Evolutionary conservation across 768 basidiomycete genomes (phyloP), one percentile per base, ranked within the genome.

Genomic region (Astraeus odoratus): DNA sequence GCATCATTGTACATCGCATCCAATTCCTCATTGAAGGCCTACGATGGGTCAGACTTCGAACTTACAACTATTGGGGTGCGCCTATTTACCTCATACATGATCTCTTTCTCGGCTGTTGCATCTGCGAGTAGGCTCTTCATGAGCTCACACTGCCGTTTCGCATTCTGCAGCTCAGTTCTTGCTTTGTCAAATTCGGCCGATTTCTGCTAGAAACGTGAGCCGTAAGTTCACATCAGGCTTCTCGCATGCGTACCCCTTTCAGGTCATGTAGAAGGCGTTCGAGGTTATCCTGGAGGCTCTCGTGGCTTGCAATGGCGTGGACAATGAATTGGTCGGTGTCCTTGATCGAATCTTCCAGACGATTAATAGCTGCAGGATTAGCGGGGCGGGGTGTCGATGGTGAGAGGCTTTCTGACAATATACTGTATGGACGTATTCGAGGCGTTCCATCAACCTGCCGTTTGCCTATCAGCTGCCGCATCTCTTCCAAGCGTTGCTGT

Each of bases 21-120:
- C 25, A 96, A 73, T 60, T 95, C 92, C 58, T 92, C 90, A 60
- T 96, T 95, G 68, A 96, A 94, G 3, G 89, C 86, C 91, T 94
- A 50, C 33, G 41, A 35, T 41, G 25, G n/a, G 44, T 44, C 39
- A 24, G 54, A 29, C 23, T 9, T 38, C 31, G 24, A 29, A 1
- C 27, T 36, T 15, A 33, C 34, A 1, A 13, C 52, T 44, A 18
- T 20, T 23, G 22, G 22, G n/a, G 26, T 25, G 20, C n/a, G 16
- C 6, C 19, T 19, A 58, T 75, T 55, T 33, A 92, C 91, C 73
- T 92, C 86, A 52, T 93, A 94, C 77, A 95, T 85, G 60, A 91
- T 86, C 56, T 93, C 88, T 64, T 94, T 87, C 69, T 96, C 93
- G 1, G 81, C 75, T 8, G 83, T 86, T 25, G 80, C 77, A 56